Conservation (phyloP, 106 monocot species). For the Acorus calamus region DNA sequence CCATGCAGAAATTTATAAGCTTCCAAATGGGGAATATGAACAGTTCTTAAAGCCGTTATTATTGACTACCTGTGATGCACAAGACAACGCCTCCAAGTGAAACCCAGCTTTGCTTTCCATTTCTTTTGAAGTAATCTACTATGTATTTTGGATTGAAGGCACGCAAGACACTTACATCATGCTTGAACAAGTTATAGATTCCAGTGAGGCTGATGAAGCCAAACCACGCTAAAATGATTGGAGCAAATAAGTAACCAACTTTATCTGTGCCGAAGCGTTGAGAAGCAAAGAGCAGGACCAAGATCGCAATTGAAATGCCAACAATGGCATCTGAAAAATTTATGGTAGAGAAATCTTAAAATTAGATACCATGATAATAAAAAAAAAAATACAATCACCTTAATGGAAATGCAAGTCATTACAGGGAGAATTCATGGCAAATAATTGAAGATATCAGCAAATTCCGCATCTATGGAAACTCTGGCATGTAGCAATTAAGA, state of each 20-base stretch:
- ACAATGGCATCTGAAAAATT: constrained; percentile 24
- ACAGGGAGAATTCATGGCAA: too few relatives aligned
- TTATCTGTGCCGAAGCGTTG: constrained; percentile 75
- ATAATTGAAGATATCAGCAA: too few relatives aligned
- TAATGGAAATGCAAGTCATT: too few relatives aligned
- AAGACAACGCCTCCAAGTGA: constrained; percentile 71
- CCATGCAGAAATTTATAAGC: neutral
- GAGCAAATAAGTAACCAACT: constrained; percentile 71
- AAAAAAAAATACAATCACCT: too few relatives aligned
- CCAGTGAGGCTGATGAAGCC: constrained; percentile 55
- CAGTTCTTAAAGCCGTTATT: neutral
- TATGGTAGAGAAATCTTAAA: too few relatives aligned
- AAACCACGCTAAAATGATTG: constrained; percentile 54
- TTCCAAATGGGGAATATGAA: neutral
- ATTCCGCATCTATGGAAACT: too few relatives aligned
- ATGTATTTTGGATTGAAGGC: constrained; percentile 77
- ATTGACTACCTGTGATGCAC: constrained; percentile 51
- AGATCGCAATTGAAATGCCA: constrained; percentile 44
- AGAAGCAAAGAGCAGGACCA: constrained; percentile 36
- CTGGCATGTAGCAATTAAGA: too few relatives aligned
- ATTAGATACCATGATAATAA: too few relatives aligned
- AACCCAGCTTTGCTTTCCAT: constrained; percentile 56
- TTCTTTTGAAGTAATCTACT: constrained; percentile 59
- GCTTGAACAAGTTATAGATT: constrained; percentile 42
- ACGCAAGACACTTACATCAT: constrained; percentile 37